phyloP scores from a whole-genome alignment of 768 basidiomycete species.

The Mycena sanguinolenta region DNA sequence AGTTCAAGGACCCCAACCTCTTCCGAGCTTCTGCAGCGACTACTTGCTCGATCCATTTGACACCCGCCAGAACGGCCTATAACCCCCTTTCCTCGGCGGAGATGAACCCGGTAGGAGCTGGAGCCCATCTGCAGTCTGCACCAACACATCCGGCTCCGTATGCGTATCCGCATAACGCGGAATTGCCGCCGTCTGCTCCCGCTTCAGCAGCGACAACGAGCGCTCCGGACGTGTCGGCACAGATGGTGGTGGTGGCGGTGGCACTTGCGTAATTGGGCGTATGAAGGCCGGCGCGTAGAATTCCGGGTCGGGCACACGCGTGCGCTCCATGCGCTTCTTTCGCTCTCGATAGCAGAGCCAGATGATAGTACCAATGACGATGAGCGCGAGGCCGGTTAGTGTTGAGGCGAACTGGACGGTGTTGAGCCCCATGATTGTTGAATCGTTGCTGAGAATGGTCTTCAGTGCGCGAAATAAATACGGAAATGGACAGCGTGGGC shows the following conservation, averaged over 20 bases:
- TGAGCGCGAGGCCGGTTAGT: neutral
- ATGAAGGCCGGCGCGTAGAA: neutral
- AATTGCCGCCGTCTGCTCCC: neutral
- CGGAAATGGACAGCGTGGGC: neutral
- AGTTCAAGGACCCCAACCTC: no score
- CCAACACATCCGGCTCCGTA: constrained; percentile 1
- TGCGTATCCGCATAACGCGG: constrained; percentile 7
- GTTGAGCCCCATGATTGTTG: neutral
- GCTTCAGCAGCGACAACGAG: constrained; percentile 7
- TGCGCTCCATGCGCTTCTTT: neutral
- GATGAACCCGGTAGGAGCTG: neutral
- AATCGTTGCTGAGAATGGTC: neutral
- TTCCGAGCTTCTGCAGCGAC: no score
- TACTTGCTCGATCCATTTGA: neutral
- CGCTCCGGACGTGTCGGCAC: neutral
- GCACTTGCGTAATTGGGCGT: neutral
- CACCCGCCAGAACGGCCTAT: constrained; percentile 2
- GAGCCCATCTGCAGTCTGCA: neutral
- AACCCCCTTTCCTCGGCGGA: neutral
- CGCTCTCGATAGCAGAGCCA: neutral
- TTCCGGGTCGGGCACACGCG: neutral
- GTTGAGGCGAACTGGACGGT: neutral
- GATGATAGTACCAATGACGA: neutral
- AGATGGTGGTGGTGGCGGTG: neutral
- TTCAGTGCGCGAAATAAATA: neutral